A percentile compares a stretch with the other conserved stretches of the same genome.
These are phyloP conservation scores for Pseudocercospora ulei DNA, from an alignment of 2,329 filamentous ascomycete species.

Conservation along the genomic window DNA sequence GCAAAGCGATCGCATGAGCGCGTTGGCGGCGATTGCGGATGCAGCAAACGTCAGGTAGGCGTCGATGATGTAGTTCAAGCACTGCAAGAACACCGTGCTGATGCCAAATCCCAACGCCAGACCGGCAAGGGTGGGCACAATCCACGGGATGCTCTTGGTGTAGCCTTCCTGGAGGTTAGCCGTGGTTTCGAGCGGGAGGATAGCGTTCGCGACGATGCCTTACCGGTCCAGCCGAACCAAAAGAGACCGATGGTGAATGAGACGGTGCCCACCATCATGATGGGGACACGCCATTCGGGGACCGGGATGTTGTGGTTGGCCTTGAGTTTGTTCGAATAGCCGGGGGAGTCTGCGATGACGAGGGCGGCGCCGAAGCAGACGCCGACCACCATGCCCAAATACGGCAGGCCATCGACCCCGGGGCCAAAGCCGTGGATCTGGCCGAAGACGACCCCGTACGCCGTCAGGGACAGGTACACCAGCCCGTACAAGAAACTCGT, in stretches of 20 bases:
- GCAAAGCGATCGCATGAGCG: conserved; percentile 40
- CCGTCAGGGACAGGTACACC: conserved; percentile 76
- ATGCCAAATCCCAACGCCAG: conserved; percentile 40
- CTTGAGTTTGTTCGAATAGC: conserved; percentile 30
- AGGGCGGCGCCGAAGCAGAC: conserved; percentile 17
- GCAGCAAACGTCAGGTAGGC: conserved; percentile 48
- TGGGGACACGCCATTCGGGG: conserved; percentile 40
- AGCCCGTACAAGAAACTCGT: conserved; percentile 41
- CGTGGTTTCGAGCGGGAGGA: too few relatives aligned
- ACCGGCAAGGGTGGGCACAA: conserved; percentile 39
- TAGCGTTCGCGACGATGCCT: not conserved
- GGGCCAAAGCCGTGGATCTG: conserved; percentile 57
- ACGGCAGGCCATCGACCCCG: conserved; percentile 66
- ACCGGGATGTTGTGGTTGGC: conserved; percentile 38
- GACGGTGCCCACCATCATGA: conserved; percentile 44
- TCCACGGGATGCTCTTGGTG: conserved; percentile 35
- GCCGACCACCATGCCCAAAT: conserved; percentile 60
- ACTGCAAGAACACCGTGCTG: conserved; percentile 37
- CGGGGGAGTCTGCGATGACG: conserved; percentile 28
- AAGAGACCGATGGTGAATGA: conserved; percentile 35
- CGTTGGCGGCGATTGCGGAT: conserved; percentile 34
- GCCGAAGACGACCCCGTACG: conserved; percentile 72
- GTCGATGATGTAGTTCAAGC: conserved; percentile 41
- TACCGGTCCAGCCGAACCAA: conserved; percentile 40
- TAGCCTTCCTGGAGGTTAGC: not conserved